Evolutionary conservation across 1,284 basidiomycete species (phyloP).

Genomic region (Xanthoconium separans): DNA sequence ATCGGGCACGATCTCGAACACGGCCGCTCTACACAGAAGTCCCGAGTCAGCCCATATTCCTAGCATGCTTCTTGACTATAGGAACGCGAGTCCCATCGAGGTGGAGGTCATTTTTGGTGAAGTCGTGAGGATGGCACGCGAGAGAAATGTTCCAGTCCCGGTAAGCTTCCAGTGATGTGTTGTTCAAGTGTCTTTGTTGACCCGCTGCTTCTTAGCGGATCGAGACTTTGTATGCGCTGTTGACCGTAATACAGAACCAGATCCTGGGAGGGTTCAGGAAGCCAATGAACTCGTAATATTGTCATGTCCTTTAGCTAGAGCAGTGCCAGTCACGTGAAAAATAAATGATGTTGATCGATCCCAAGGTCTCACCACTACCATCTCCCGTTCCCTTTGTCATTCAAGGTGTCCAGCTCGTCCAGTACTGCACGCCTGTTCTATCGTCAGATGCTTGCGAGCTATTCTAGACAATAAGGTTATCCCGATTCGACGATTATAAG

Average conservation of each 20-base stretch:
- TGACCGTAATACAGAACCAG: constrained; percentile 54
- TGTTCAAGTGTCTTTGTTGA: background rate
- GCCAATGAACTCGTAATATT: background rate
- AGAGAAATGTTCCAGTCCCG: constrained; percentile 47
- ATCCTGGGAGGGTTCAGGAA: constrained; percentile 34
- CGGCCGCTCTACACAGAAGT: constrained; percentile 37
- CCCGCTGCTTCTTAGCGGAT: constrained; percentile 38
- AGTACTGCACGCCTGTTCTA: background rate
- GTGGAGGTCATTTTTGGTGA: constrained; percentile 66
- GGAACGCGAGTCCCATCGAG: constrained; percentile 57
- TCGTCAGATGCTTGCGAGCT: background rate
- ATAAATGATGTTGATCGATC: background rate
- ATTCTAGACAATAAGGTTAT: background rate
- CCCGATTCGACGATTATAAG: too few relatives aligned
- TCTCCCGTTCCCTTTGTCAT: background rate
- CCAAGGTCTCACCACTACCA: too few relatives aligned
- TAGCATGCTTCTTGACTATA: constrained; percentile 63
- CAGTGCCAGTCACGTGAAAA: constrained; percentile 6
- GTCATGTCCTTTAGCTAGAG: background rate
- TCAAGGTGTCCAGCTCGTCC: background rate
- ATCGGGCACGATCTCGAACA: constrained; percentile 40
- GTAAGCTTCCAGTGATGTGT: constrained; percentile 36
- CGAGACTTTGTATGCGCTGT: constrained; percentile 49
- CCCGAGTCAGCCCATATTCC: constrained; percentile 49
- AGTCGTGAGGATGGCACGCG: constrained; percentile 52